Evolutionary conservation across 768 basidiomycete genomes (phyloP).

Genomic region (Rhizopogon vesiculosus): DNA sequence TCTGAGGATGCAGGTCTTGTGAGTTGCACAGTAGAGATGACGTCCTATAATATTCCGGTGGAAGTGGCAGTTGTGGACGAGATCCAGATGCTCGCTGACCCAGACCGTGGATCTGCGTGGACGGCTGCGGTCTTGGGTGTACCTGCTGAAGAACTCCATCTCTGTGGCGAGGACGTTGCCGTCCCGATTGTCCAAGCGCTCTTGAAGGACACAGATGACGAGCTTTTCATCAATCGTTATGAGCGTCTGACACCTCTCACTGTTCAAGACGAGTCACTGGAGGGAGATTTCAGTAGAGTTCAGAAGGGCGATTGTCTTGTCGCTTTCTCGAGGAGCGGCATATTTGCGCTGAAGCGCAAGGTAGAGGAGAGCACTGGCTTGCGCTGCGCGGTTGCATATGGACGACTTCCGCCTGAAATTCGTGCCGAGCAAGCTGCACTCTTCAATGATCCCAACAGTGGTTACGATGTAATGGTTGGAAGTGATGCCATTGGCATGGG

Average conservation of each 20-base stretch:
- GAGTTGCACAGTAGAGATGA: slow-evolving; percentile 97
- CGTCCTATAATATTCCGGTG: slow-evolving; percentile 32
- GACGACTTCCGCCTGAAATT: slow-evolving; percentile 86
- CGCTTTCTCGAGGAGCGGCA: slow-evolving; percentile 69
- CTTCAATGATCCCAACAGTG: slow-evolving; percentile 84
- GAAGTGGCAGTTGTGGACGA: slow-evolving; percentile 96
- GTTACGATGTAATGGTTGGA: slow-evolving; percentile 85
- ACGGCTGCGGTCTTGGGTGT: slow-evolving; percentile 74
- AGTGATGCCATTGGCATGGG: slow-evolving; percentile 98
- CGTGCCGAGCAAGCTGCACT: slow-evolving; percentile 87
- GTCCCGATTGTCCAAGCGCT: slow-evolving; percentile 73
- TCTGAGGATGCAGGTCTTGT: slow-evolving; percentile 47
- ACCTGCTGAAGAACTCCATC: slow-evolving; percentile 77
- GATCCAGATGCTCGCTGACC: slow-evolving; percentile 91
- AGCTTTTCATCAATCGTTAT: slow-evolving; percentile 76
- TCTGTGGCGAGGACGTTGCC: slow-evolving; percentile 94
- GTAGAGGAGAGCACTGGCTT: slow-evolving; percentile 72
- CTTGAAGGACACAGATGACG: slow-evolving; percentile 76
- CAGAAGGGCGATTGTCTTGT: slow-evolving; percentile 88
- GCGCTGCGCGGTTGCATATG: slow-evolving; percentile 90
- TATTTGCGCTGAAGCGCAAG: slow-evolving; percentile 70
- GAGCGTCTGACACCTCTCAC: slow-evolving; percentile 82
- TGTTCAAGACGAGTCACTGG: slow-evolving; percentile 60
- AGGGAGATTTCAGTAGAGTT: slow-evolving; percentile 55
- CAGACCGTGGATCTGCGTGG: slow-evolving; percentile 78